Percentiles rank a stretch among this genome's conserved stretches.
Evolutionary conservation across 2,329 filamentous ascomycete species (phyloP).

Genomic region (Aspergillus glaucus): DNA sequence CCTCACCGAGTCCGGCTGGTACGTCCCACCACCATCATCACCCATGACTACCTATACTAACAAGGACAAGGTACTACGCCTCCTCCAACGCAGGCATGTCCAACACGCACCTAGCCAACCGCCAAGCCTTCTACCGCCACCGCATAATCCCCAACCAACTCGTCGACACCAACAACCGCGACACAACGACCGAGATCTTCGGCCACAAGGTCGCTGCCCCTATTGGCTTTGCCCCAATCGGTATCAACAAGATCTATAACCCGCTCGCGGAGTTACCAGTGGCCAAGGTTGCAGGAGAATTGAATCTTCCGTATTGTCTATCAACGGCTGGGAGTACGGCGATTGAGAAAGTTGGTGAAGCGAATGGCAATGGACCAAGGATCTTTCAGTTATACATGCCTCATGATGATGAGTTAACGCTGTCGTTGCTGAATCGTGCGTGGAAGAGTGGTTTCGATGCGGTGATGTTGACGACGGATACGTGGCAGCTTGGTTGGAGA

Average conservation of each 20-base stretch:
- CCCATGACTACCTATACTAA: background rate
- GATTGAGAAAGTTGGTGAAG: conserved; percentile 53
- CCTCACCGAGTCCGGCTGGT: conserved; percentile 53
- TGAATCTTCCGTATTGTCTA: conserved; percentile 55
- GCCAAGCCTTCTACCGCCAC: conserved; percentile 59
- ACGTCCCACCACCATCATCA: conserved; percentile 1
- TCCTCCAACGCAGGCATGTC: conserved; percentile 32
- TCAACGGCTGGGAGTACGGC: conserved; percentile 51
- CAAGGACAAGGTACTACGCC: conserved; percentile 25
- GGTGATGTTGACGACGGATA: conserved; percentile 57
- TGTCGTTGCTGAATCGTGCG: conserved; percentile 52
- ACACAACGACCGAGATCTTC: conserved; percentile 54
- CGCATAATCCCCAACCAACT: conserved; percentile 57
- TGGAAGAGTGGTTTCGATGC: conserved; percentile 50
- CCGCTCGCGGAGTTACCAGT: conserved; percentile 53
- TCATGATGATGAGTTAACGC: conserved; percentile 55
- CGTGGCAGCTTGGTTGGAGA: conserved; percentile 58
- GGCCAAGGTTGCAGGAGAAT: conserved; percentile 53
- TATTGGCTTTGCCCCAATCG: conserved; percentile 59
- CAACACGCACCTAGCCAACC: conserved; percentile 50
- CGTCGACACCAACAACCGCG: conserved; percentile 54
- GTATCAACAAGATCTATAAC: conserved; percentile 62
- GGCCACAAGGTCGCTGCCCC: conserved; percentile 54
- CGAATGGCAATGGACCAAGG: conserved; percentile 48
- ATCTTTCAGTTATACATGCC: conserved; percentile 62